Conservation (phyloP, 2,329 filamentous ascomycete species). For the Apiospora aurea region DNA sequence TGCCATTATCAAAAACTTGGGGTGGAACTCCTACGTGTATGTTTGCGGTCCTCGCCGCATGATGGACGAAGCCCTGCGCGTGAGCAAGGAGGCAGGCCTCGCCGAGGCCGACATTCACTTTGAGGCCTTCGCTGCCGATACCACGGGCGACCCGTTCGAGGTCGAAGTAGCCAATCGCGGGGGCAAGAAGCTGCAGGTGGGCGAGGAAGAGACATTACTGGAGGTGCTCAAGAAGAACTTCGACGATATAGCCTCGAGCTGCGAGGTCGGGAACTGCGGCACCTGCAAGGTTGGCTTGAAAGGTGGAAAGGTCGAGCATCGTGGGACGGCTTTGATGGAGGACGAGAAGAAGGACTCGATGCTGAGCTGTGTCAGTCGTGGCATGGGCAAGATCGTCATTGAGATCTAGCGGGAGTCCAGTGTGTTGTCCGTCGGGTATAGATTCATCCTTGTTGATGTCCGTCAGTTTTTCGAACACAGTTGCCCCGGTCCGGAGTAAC, state of each 20-base stretch:
- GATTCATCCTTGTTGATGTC: background rate
- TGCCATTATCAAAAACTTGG: constrained; percentile 51
- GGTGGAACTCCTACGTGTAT: constrained; percentile 61
- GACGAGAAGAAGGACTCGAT: constrained; percentile 54
- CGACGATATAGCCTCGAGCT: constrained; percentile 54
- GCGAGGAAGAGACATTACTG: constrained; percentile 56
- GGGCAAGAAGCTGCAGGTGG: constrained; percentile 49
- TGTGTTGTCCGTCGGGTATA: background rate
- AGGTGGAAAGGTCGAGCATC: constrained; percentile 54
- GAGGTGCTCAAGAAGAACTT: constrained; percentile 55
- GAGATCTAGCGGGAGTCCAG: constrained; percentile 50
- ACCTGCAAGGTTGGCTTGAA: constrained; percentile 56
- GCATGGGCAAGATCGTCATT: constrained; percentile 56
- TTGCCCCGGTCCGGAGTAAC: background rate
- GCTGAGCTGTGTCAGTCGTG: constrained; percentile 61
- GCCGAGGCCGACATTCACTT: constrained; percentile 62
- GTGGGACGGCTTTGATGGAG: constrained; percentile 54
- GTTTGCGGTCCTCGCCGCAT: constrained; percentile 66
- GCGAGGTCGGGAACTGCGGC: constrained; percentile 62
- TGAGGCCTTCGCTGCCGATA: constrained; percentile 63
- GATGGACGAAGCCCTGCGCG: constrained; percentile 57
- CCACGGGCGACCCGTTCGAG: constrained; percentile 66
- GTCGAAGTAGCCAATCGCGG: constrained; percentile 55
- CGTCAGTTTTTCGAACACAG: background rate
- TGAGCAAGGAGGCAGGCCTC: constrained; percentile 51